Evolutionary conservation across 768 basidiomycete species (phyloP).

Genomic region (Hemileccinum rubropunctum): DNA sequence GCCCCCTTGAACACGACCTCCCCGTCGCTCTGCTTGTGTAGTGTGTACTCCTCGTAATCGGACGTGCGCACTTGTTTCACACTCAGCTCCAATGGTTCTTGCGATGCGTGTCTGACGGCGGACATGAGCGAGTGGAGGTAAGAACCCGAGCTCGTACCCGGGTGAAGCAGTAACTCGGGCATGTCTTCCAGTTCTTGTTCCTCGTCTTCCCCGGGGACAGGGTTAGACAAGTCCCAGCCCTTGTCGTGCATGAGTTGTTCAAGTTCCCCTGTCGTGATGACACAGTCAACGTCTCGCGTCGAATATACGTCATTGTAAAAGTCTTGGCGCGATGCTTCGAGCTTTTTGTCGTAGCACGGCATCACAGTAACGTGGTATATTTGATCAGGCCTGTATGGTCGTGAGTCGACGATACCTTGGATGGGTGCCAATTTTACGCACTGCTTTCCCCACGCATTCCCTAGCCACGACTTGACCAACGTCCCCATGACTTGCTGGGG

Average conservation of each 20-base stretch:
- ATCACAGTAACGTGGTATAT: slow-evolving; percentile 97
- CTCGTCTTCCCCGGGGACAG: slow-evolving; percentile 51
- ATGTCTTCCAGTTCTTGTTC: slow-evolving; percentile 30
- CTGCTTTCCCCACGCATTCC: slow-evolving; percentile 60
- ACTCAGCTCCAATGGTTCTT: slow-evolving; percentile 46
- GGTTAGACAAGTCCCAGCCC: slow-evolving; percentile 67
- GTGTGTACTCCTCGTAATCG: slow-evolving; percentile 75
- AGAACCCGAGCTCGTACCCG: slow-evolving; percentile 88
- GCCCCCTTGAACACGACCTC: slow-evolving; percentile 86
- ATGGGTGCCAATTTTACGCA: slow-evolving; percentile 41
- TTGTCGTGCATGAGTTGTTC: slow-evolving; percentile 81
- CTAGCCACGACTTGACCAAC: slow-evolving; percentile 89
- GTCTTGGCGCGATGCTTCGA: slow-evolving; percentile 93
- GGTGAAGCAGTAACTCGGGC: slow-evolving; percentile 74
- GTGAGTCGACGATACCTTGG: not conserved
- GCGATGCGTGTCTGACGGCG: slow-evolving; percentile 43
- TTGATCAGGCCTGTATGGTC: slow-evolving; percentile 61
- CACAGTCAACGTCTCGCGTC: slow-evolving; percentile 94
- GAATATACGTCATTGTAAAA: slow-evolving; percentile 82
- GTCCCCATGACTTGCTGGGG: slow-evolving; percentile 95
- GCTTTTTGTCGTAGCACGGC: slow-evolving; percentile 99
- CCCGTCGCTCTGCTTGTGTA: slow-evolving; percentile 44
- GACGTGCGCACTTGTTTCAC: slow-evolving; percentile 63
- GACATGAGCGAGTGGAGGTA: slow-evolving; percentile 81
- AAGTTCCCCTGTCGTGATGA: slow-evolving; percentile 94